These are phyloP conservation scores for Zygoascus ofunaensis DNA, from an alignment of 805 yeast species.

Conservation along the genomic window DNA sequence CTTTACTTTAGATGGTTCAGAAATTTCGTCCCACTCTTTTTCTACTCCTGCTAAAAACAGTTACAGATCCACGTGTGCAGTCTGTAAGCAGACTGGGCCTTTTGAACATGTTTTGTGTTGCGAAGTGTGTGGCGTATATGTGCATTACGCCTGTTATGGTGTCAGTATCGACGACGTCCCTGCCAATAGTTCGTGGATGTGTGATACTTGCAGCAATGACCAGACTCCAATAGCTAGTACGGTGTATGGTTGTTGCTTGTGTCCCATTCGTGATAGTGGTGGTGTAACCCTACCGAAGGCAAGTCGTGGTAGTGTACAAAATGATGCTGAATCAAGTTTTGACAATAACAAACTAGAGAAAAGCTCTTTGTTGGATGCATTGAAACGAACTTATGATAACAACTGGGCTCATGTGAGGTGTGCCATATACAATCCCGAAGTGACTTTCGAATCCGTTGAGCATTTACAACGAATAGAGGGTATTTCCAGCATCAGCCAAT, in stretches of 20 bases:
- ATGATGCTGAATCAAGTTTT: conserved; percentile 14
- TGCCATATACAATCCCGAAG: conserved; percentile 45
- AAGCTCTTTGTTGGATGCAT: conserved; percentile 46
- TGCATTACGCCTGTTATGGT: conserved; percentile 69
- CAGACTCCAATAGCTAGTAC: conserved; percentile 50
- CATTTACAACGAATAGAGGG: conserved; percentile 43
- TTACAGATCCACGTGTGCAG: conserved; percentile 37
- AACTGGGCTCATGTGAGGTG: conserved; percentile 76
- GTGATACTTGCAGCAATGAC: conserved; percentile 72
- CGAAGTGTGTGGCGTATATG: conserved; percentile 55
- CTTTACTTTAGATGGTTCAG: conserved; percentile 1
- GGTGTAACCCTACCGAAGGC: conserved; percentile 36
- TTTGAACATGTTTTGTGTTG: conserved; percentile 44
- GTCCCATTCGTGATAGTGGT: conserved; percentile 46
- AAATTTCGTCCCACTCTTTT: conserved; percentile 11
- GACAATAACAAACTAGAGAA: not conserved
- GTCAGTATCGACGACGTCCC: conserved; percentile 19
- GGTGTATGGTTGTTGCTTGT: conserved; percentile 56
- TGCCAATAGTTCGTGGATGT: conserved; percentile 47
- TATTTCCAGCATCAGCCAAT: conserved; percentile 22
- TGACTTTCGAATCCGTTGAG: conserved; percentile 35
- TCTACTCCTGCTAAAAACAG: conserved; percentile 18
- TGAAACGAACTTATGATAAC: conserved; percentile 58
- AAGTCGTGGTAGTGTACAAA: conserved; percentile 31
- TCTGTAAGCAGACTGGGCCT: conserved; percentile 41